Conservation (phyloP, 108 stramenopile genomes). For the Nitzschia palea region DNA sequence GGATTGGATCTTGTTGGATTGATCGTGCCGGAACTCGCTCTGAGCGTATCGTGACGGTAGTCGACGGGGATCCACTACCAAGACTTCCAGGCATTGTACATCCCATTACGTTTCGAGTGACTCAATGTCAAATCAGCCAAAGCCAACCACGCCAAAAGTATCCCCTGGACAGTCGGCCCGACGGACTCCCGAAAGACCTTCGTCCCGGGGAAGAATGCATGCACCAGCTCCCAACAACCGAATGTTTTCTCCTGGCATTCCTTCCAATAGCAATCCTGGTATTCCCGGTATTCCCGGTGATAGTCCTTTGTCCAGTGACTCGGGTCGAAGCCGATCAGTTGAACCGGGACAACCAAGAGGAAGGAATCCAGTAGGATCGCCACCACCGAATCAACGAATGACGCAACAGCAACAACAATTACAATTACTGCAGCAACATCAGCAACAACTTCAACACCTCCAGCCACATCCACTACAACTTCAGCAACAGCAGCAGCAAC, state of each 20-base stretch:
- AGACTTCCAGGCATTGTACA: too few relatives aligned
- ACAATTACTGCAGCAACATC: neutral
- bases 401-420: neutral
- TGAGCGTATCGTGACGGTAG: too few relatives aligned
- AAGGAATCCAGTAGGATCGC: conserved; percentile 8
- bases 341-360: neutral
- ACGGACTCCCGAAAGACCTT: neutral
- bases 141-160: neutral
- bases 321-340: neutral
- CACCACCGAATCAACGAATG: conserved; percentile 10
- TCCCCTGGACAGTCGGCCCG: conserved; percentile 5
- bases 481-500: conserved; percentile 1
- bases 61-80: too few relatives aligned
- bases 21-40: too few relatives aligned
- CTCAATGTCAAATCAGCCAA: too few relatives aligned
- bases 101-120: too few relatives aligned
- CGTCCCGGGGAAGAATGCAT: conserved; percentile 3
- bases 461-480: too few relatives aligned
- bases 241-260: neutral
- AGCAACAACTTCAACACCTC: neutral
- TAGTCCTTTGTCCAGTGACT: neutral
- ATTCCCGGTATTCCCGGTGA: neutral
- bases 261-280: neutral
- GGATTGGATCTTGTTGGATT: too few relatives aligned
- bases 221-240: conserved; percentile 9